phyloP scores from a whole-genome alignment of 495 filamentous ascomycete species.

The Bombardia bombarda region DNA sequence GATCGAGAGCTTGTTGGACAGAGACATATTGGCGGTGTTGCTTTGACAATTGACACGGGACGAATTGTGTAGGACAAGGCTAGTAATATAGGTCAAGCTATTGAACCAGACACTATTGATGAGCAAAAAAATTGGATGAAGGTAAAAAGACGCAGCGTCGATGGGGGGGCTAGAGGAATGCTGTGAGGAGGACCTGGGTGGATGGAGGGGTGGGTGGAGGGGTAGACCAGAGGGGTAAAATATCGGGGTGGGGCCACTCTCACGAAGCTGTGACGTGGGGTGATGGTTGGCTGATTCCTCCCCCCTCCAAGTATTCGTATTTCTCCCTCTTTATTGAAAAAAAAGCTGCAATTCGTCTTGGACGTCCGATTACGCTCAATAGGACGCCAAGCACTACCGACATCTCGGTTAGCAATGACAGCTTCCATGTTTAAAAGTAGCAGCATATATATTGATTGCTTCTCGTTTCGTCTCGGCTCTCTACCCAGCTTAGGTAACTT shows the following conservation, averaged over 20 bases:
- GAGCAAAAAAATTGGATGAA: background rate
- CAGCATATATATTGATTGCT: too few relatives aligned
- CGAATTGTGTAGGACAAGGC: background rate
- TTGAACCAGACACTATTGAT: too few relatives aligned
- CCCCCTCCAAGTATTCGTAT: too few relatives aligned
- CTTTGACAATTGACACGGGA: background rate
- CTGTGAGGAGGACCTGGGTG: background rate
- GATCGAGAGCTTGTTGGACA: conserved; percentile 96
- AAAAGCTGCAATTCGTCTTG: too few relatives aligned
- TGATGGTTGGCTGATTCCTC: conserved; percentile 16
- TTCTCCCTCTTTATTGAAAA: too few relatives aligned
- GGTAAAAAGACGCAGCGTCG: conserved; percentile 19
- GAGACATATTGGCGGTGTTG: conserved; percentile 66
- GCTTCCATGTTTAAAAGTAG: too few relatives aligned
- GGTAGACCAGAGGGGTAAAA: conserved; percentile 8
- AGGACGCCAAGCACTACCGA: too few relatives aligned
- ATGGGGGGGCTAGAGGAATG: conserved; percentile 8
- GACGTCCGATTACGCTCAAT: too few relatives aligned
- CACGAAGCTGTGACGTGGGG: conserved; percentile 25
- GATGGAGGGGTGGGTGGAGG: conserved; percentile 22
- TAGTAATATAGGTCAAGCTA: too few relatives aligned
- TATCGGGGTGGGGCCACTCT: conserved; percentile 11
- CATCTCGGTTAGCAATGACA: too few relatives aligned
- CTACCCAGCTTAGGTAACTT: too few relatives aligned
- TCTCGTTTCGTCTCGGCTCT: too few relatives aligned